Base-by-base conservation (phyloP, 78 protist species). In the Acrasis kona region DNA sequence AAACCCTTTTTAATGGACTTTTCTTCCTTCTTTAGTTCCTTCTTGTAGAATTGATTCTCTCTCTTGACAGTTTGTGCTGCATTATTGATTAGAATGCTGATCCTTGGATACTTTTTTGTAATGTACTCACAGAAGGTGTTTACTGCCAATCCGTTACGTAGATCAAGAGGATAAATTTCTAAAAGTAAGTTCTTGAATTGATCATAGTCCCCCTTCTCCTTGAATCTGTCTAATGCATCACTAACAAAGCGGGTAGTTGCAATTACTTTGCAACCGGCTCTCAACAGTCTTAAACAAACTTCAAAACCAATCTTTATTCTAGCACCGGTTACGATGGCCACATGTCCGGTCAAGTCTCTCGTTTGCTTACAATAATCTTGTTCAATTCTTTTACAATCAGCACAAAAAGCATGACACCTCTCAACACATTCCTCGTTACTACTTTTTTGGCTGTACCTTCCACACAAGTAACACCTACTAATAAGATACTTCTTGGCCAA, bases 221-320 rank as follows among this genome's bases (percentile, higher is more conserved):
- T 65, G 66, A 69, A 84, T 6, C 88, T 72, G 5, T 1, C 0
- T 34, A 79, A 68, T 10, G 81, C 65, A 70, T 84, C 89, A 58
- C 0, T 32, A 4, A 85, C 83, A 66, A 84, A 87, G 28, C 92
- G 75, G 5, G 89, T 72, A 6, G 89, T 87, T 2, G 78, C 91
- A 19, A 87, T 3, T 34, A 87, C 82, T 1, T 28, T 2, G 31
- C 85, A 82, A 29, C 87, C 85, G 31, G 50, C 8, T 0, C 80
- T 35, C n/a, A 87, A 81, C 70, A 87, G 79, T 37, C 69, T 28
- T 27, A 87, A 65, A 3, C 81, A 67, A 8, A 27, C 35, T 4
- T 38, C 41, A 72, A 67, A 84, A 9, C 89, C 89, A 9, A 85
- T 81, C 77, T 85, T 85, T 42, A 85, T 73, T 36, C 90, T 77